These are phyloP conservation scores for Schizonepeta tenuifolia DNA, from an alignment of 257 asterid genomes.

Conservation along the genomic window DNA sequence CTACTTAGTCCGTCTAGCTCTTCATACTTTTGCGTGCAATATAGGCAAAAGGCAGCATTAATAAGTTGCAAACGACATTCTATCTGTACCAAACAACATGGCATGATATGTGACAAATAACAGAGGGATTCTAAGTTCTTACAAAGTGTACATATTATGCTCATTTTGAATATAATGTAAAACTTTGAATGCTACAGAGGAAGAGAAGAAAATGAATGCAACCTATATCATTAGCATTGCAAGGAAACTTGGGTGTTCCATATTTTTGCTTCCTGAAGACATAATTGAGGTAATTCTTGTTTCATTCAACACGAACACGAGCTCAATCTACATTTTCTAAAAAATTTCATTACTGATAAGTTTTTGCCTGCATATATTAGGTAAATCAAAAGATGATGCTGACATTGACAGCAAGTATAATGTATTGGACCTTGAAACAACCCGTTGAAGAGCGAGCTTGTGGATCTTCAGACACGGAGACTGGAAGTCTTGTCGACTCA, in stretches of 20 bases:
- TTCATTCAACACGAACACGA: slow-evolving; percentile 13
- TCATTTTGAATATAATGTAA: background rate
- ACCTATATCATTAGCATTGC: slow-evolving; percentile 93
- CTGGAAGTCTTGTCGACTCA: slow-evolving; percentile 56
- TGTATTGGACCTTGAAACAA: slow-evolving; percentile 70
- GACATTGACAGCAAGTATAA: slow-evolving; percentile 68
- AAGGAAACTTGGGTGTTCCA: slow-evolving; percentile 94
- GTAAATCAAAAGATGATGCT: slow-evolving; percentile 85
- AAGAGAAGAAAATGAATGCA: slow-evolving; percentile 92
- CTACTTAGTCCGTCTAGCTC: background rate
- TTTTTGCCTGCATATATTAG: slow-evolving; percentile 34
- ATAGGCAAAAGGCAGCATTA: background rate
- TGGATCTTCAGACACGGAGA: slow-evolving; percentile 64
- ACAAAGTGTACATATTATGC: too few relatives aligned
- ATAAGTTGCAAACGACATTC: background rate
- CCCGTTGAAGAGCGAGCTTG: slow-evolving; percentile 49
- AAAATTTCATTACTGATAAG: background rate
- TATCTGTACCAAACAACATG: background rate
- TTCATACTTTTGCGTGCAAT: background rate
- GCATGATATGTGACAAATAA: background rate
- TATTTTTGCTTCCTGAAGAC: slow-evolving; percentile 95
- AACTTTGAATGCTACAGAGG: slow-evolving; percentile 52
- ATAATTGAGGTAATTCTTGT: slow-evolving; percentile 68
- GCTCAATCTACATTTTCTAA: background rate
- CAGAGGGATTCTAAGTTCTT: background rate